These are phyloP conservation scores for Kurtzmaniella fragi DNA, from an alignment of 805 yeast species.

Conservation along the genomic window DNA sequence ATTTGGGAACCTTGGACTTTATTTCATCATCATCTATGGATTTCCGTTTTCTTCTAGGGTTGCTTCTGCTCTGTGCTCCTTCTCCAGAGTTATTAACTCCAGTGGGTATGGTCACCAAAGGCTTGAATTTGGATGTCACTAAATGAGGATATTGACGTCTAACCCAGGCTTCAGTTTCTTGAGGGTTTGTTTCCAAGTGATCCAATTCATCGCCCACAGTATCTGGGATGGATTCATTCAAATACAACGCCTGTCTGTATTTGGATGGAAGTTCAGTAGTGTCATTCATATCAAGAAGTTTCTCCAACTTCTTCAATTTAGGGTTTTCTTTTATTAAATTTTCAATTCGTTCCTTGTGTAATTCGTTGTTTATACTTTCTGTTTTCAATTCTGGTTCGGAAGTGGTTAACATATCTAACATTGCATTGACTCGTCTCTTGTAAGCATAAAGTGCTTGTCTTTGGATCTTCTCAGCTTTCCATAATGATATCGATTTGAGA, in stretches of 20 bases:
- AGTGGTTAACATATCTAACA: conserved; percentile 23
- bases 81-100: conserved; percentile 1
- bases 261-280: conserved; percentile 12
- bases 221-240: conserved; percentile 35
- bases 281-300: conserved; percentile 10
- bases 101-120: conserved; percentile 11
- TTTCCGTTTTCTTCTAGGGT: not conserved
- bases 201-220: conserved; percentile 32
- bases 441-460: conserved; percentile 29
- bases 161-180: conserved; percentile 33
- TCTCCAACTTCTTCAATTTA: conserved; percentile 13
- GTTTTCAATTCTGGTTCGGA: conserved; percentile 10
- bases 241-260: conserved; percentile 19
- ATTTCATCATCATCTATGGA: not conserved
- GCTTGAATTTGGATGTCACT: conserved; percentile 30
- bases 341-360: conserved; percentile 15
- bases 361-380: not conserved
- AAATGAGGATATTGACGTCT: conserved; percentile 31
- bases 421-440: conserved; percentile 32
- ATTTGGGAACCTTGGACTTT: not conserved
- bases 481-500: conserved; percentile 19
- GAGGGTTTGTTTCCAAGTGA: conserved; percentile 33
- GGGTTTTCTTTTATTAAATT: conserved; percentile 18
- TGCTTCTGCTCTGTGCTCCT: not conserved
- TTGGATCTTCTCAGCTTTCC: conserved; percentile 28